Base-by-base conservation (phyloP, 140 eudicot species). In the Flaveria floridana region DNA sequence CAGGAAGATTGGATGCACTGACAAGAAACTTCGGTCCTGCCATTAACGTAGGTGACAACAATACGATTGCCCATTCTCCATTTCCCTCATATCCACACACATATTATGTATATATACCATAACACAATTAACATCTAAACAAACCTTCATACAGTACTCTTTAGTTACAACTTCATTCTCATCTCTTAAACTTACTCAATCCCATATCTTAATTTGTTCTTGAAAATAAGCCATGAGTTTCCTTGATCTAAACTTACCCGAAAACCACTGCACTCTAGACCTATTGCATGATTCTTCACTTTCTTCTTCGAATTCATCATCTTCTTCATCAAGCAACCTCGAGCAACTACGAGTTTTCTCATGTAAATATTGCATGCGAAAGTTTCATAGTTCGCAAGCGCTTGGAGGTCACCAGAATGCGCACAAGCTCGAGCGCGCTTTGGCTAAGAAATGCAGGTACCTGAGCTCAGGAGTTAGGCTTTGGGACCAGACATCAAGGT, bases 331-430 rank as follows among this genome's bases (percentile, higher is more conserved):
- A 26, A 68, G 77, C 76, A 81, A 81, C 9, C 25, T 65, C 3
- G 96, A 85, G 58, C 87, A 81, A 46, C 8, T 6, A 34, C 77
- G 96, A 14, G 85, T 92, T 25, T 92, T 87, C 73, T 72, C 98
- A 1, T 92, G 98, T 79, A 89, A 86, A 71, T 92, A 87, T 77
- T 92, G 98, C 77, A 72, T 88, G 42, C 83, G 98, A 65, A 92
- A 87, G 62, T 92, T 92, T 28, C 79, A 82, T 39, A 89, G 93
- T 59, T 92, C 98, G 0, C 98, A 92, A 78, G 98, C 98, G 2
- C 89, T 92, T 13, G 98, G 98, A 26, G 98, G 98, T 48, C 98
- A 92, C 82, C 98, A 92, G 67, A 92, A 92, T 69, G 98, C 96
- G 1, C 98, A 92, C 86, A 92, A 89, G 78, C 88, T 87, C 20